Percentiles rank a stretch among this genome's conserved stretches.
Conservation (phyloP, 2,329 filamentous ascomycete species). For the Nothophaeocryptopus gaeumannii region DNA sequence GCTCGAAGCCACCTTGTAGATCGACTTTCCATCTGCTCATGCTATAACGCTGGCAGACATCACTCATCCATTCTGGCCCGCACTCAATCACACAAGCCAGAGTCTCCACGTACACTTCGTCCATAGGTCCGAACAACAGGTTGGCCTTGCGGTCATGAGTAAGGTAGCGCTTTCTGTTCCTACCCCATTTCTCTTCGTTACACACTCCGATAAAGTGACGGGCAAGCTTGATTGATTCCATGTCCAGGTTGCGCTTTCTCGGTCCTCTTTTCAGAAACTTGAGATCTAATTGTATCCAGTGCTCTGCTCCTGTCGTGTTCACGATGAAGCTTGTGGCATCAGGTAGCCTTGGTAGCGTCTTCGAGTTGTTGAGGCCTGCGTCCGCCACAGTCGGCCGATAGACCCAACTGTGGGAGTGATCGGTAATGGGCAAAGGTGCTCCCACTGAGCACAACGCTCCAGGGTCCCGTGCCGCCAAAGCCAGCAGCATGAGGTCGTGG, state of each 20-base stretch:
- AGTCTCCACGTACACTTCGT: constrained; percentile 43
- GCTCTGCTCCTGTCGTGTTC: constrained; percentile 33
- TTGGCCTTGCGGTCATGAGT: constrained; percentile 32
- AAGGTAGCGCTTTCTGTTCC: constrained; percentile 35
- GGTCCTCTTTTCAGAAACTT: constrained; percentile 37
- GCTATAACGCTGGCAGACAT: constrained; percentile 34
- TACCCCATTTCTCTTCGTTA: constrained; percentile 27
- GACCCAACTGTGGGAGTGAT: constrained; percentile 26
- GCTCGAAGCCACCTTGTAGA: constrained; percentile 29
- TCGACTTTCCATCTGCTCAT: constrained; percentile 34
- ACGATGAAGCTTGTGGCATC: constrained; percentile 20
- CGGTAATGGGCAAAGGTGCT: constrained; percentile 28
- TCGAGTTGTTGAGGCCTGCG: constrained; percentile 35
- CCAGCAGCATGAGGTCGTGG: constrained; percentile 41
- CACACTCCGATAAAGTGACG: constrained; percentile 37
- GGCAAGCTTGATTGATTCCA: constrained; percentile 31
- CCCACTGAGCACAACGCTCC: constrained; percentile 41
- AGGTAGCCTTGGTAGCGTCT: constrained; percentile 30
- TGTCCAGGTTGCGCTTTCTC: constrained; percentile 20
- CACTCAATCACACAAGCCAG: constrained; percentile 42
- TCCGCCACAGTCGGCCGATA: constrained; percentile 35
- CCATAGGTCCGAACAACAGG: constrained; percentile 37
- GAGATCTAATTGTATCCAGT: constrained; percentile 42
- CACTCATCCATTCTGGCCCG: constrained; percentile 40
- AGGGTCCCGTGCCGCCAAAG: constrained; percentile 42